Base-by-base conservation (phyloP, 345 rosid species). In the Jatropha curcas region DNA sequence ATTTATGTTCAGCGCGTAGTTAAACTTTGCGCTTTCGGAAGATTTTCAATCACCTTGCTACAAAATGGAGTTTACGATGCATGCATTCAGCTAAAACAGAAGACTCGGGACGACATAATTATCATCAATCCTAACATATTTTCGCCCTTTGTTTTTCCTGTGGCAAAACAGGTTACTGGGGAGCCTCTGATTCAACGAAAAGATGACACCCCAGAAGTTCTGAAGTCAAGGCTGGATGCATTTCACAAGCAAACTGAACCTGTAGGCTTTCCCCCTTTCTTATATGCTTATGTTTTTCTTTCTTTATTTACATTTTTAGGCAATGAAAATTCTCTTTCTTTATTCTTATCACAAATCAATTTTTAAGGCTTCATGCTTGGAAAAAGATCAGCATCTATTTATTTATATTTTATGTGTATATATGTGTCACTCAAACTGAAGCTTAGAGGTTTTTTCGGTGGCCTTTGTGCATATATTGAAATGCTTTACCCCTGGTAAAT, bases 201-300 rank as follows among this genome's bases (percentile, higher is more conserved):
- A 82, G 98, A 93, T 64, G 98, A 93, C 73, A 89, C 89, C 48
- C 91, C 87, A 0, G 92, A 88, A 74, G 96, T 93, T 66, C 91
- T 93, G 13, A 91, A 74, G 77, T 89, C 94, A 39, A 87, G 97
- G 81, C 93, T 93, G 57, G 91, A 88, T 66, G 86, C 92, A 64
- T 93, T 91, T 74, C 96, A 93, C 87, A 84, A 73, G 85, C 95
- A 93, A 80, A 93, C 97, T 7, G 87, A 89, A 76, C 96, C 96
- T 4, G 96, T 93, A 84, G 58, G 71, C 60, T 51, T 53, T 69
- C 17, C 19, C n/a, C n/a, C 52, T 14, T 48, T 48, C 17, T 48
- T 48, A 19, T 48, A n/a, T 48, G 17, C 17, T 48, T 7, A 48
- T 22, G 57, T 22, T 61, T 51, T 65, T 34, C 27, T 39, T 43